Conservation (phyloP, 2,329 filamentous ascomycete species). For the Colletotrichum karsti region DNA sequence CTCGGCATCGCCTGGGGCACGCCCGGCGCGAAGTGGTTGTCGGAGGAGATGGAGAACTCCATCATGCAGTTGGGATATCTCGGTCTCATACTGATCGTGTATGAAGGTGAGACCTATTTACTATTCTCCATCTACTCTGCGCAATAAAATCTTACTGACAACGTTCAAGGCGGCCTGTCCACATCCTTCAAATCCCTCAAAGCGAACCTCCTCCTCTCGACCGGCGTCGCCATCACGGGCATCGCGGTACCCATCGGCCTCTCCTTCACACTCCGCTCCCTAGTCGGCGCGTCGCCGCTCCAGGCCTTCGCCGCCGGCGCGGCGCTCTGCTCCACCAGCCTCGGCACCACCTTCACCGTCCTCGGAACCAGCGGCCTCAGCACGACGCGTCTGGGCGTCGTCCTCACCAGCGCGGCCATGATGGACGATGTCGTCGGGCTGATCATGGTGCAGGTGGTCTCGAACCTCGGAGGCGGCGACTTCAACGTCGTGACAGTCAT, state of each 20-base stretch:
- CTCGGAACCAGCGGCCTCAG: constrained; percentile 52
- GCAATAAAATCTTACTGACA: neutral
- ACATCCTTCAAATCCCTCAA: constrained; percentile 63
- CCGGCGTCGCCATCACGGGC: constrained; percentile 71
- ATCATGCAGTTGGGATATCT: constrained; percentile 76
- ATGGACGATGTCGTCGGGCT: constrained; percentile 83
- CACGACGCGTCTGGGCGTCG: constrained; percentile 60
- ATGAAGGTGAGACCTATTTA: constrained; percentile 62
- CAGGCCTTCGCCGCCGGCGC: constrained; percentile 79
- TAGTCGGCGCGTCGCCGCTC: constrained; percentile 59
- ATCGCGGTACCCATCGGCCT: constrained; percentile 70
- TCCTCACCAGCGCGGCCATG: constrained; percentile 79
- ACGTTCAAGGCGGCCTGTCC: constrained; percentile 60
- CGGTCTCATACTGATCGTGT: constrained; percentile 77
- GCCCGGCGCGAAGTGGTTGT: constrained; percentile 70
- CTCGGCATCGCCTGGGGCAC: constrained; percentile 76
- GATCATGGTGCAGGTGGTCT: constrained; percentile 80
- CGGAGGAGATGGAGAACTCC: constrained; percentile 55
- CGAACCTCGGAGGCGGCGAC: constrained; percentile 59
- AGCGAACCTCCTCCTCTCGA: constrained; percentile 68
- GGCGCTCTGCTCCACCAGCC: constrained; percentile 76
- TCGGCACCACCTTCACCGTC: constrained; percentile 74
- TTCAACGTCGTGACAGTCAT: constrained; percentile 47
- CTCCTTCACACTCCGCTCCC: constrained; percentile 65
- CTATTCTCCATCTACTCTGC: neutral